Evolutionary conservation across 2,329 filamentous ascomycete genomes (phyloP).

Genomic region (Grosmannia serpens): DNA sequence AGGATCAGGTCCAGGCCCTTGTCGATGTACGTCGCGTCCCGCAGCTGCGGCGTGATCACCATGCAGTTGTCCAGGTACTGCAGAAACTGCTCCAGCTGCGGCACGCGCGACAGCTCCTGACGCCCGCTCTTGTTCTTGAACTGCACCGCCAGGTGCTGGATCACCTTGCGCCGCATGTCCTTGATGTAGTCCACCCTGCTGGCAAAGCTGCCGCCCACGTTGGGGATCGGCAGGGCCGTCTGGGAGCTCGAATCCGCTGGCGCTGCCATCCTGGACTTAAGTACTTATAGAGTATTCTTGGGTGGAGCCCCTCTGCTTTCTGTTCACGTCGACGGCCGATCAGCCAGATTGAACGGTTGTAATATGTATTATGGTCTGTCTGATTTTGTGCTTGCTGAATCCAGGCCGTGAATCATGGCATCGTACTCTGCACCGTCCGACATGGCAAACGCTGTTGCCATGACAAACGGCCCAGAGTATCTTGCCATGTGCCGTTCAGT

Average conservation of each 20-base stretch:
- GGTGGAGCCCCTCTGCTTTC: background rate
- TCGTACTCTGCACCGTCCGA: too few species aligned
- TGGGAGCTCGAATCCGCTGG: background rate
- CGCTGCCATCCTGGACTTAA: background rate
- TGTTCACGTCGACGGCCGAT: background rate
- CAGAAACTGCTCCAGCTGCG: conserved; percentile 3
- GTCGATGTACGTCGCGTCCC: background rate
- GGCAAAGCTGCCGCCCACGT: background rate
- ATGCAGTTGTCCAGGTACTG: conserved; percentile 1
- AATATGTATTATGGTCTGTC: background rate
- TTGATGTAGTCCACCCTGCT: background rate
- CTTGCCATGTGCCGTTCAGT: too few species aligned
- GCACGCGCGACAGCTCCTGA: background rate
- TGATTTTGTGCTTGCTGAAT: too few species aligned
- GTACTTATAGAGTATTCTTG: too few species aligned
- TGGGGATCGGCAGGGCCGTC: background rate
- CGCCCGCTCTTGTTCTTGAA: background rate
- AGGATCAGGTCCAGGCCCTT: background rate
- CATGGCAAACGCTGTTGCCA: too few species aligned
- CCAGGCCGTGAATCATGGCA: too few species aligned
- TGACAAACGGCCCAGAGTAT: too few species aligned
- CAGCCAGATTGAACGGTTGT: background rate
- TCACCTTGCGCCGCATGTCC: background rate
- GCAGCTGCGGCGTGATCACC: conserved; percentile 4
- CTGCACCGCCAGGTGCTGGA: conserved; percentile 2